Conservation (phyloP, 108 stramenopile genomes). For the Hondaea fermentalgiana region DNA sequence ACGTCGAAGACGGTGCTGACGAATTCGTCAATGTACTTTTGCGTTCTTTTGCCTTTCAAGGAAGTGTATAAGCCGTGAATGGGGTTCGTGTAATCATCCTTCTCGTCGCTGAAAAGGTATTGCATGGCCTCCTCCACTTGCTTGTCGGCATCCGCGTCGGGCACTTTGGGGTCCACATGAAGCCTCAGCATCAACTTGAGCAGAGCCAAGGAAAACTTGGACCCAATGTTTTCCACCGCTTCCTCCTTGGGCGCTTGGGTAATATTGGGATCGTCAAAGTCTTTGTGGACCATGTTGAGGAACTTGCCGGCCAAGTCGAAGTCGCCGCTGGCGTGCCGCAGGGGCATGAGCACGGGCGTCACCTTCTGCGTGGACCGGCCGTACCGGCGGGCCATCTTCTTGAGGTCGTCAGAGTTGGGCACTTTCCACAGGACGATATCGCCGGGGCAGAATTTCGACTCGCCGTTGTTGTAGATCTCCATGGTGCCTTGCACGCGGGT, state of each 20-base stretch:
- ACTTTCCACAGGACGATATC: neutral
- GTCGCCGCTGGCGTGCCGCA: neutral
- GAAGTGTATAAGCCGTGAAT: neutral
- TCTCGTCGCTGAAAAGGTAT: neutral
- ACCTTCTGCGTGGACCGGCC: neutral
- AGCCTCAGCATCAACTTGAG: no score
- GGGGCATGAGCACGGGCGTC: neutral
- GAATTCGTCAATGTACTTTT: neutral
- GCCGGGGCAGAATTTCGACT: neutral
- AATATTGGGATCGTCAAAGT: no score
- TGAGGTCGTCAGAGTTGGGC: neutral
- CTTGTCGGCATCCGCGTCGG: neutral
- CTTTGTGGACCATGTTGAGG: no score
- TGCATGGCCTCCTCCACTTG: neutral
- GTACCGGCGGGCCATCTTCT: neutral
- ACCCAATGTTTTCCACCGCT: no score
- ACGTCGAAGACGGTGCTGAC: neutral
- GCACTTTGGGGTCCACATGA: neutral
- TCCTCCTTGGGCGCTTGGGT: no score
- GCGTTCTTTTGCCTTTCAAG: neutral
- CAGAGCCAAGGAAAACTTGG: neutral
- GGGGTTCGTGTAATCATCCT: neutral
- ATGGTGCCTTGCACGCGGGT: neutral
- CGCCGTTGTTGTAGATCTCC: neutral
- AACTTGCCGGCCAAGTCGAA: neutral